Conservation (phyloP, 495 filamentous ascomycete genomes). For the Hypoxylon fragiforme region DNA sequence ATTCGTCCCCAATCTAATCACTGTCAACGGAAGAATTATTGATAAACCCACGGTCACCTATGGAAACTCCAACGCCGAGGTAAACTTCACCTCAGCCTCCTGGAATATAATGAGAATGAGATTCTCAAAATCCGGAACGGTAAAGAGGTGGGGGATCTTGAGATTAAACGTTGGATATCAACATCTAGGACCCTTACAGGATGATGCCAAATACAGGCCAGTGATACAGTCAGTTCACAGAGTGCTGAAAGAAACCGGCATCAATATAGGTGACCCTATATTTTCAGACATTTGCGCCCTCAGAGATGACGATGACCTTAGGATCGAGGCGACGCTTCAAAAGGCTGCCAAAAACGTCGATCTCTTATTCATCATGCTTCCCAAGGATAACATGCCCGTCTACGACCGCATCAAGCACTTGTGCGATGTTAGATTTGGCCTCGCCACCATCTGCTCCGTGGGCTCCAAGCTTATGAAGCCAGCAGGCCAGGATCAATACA, state of each 20-base stretch:
- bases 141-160: background rate
- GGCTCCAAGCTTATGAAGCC: background rate
- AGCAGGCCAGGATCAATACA: background rate
- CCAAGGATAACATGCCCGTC: background rate
- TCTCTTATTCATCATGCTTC: background rate
- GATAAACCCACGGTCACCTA: background rate
- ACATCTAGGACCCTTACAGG: background rate
- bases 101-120: background rate
- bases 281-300: background rate
- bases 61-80: background rate
- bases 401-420: background rate
- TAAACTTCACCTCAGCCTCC: background rate
- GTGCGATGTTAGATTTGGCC: background rate
- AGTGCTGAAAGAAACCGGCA: background rate
- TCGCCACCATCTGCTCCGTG: background rate
- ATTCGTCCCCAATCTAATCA: background rate
- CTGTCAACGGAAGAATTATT: background rate
- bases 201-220: background rate
- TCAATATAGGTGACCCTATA: background rate
- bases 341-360: background rate
- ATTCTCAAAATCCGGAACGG: background rate
- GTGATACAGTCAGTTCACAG: background rate
- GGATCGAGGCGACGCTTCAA: background rate
- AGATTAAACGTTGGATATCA: background rate
- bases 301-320: background rate